These are phyloP conservation scores for Atractiella rhizophila DNA, from an alignment of 768 basidiomycete genomes.

Conservation along the genomic window DNA sequence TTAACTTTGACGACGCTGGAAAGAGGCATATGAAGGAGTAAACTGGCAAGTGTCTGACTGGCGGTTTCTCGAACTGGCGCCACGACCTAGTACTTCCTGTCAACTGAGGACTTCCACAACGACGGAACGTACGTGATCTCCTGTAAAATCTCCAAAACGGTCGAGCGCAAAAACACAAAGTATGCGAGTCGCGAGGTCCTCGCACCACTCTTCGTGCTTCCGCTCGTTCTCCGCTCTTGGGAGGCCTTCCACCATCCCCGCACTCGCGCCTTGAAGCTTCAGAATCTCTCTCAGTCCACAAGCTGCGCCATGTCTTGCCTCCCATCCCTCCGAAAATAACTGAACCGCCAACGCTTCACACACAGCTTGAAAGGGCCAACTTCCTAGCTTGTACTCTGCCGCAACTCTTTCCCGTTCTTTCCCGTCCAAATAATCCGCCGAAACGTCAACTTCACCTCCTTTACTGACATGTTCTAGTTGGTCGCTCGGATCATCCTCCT, in stretches of 20 bases:
- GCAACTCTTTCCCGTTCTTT: neutral
- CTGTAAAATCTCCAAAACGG: constrained; percentile 92
- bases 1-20: constrained; percentile 56
- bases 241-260: constrained; percentile 36
- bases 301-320: constrained; percentile 76
- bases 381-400: constrained; percentile 5
- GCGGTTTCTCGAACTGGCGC: constrained; percentile 93
- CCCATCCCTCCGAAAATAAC: constrained; percentile 64
- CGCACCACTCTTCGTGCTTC: constrained; percentile 67
- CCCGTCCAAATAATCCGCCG: no score
- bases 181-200: constrained; percentile 57
- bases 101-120: neutral
- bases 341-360: constrained; percentile 55
- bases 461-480: neutral
- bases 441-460: neutral
- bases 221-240: constrained; percentile 35
- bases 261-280: constrained; percentile 52
- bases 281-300: constrained; percentile 71
- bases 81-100: constrained; percentile 32
- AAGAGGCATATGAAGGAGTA: constrained; percentile 68
- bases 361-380: constrained; percentile 29
- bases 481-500: neutral
- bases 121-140: constrained; percentile 40
- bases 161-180: constrained; percentile 78
- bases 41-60: constrained; percentile 71